Evolutionary conservation across 2,329 filamentous ascomycete species (phyloP).

Genomic region (Exophiala phaeomuriformis): DNA sequence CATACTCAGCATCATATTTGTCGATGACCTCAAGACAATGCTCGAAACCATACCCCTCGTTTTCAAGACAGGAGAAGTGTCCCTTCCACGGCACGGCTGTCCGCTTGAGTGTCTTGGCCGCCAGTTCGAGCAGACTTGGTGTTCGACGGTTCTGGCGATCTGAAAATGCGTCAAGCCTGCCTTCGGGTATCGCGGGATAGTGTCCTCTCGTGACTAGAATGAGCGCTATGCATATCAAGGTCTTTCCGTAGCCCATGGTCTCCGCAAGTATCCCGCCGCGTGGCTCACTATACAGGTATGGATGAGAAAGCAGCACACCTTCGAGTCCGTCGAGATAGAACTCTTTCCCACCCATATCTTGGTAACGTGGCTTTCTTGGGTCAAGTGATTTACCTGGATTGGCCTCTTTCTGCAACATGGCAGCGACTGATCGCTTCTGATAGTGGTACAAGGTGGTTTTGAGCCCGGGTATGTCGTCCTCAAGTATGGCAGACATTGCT

Average conservation of each 20-base stretch:
- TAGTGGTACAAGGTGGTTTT: slow-evolving; percentile 64
- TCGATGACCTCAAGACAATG: slow-evolving; percentile 52
- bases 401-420: slow-evolving; percentile 77
- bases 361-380: slow-evolving; percentile 58
- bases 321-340: slow-evolving; percentile 68
- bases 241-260: slow-evolving; percentile 64
- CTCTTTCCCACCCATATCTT: slow-evolving; percentile 52
- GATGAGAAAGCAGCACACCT: slow-evolving; percentile 56
- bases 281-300: slow-evolving; percentile 64
- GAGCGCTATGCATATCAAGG: slow-evolving; percentile 71
- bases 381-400: slow-evolving; percentile 60
- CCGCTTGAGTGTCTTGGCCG: slow-evolving; percentile 60
- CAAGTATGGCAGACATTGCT: slow-evolving; percentile 35
- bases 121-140: slow-evolving; percentile 66
- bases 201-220: slow-evolving; percentile 69
- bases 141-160: slow-evolving; percentile 42
- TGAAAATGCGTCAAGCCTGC: slow-evolving; percentile 45
- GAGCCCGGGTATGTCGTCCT: slow-evolving; percentile 32
- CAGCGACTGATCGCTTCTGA: slow-evolving; percentile 68
- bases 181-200: slow-evolving; percentile 57
- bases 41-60: slow-evolving; percentile 46
- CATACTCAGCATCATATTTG: slow-evolving; percentile 54
- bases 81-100: slow-evolving; percentile 63
- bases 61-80: slow-evolving; percentile 50
- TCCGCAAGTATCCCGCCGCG: slow-evolving; percentile 54